Evolutionary conservation across 2,329 filamentous ascomycete species (phyloP), one percentile per base, ranked within the genome.

Genomic region (Ilyonectria sp.): DNA sequence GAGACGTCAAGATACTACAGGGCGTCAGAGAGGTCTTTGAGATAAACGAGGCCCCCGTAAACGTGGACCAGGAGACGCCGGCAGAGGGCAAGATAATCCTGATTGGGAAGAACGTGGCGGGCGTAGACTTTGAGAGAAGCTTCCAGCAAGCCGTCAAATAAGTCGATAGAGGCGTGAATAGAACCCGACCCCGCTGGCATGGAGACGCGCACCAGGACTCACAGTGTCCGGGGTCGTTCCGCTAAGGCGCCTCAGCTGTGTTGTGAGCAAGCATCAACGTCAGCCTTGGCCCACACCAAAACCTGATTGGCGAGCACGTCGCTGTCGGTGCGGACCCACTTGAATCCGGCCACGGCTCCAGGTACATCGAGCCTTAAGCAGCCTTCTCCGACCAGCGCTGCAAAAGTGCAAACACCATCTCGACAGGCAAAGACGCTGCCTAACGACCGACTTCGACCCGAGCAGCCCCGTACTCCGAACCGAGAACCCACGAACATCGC

Each of bases 21-120:
- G 96, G 95, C 2, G 96, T 99, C 1, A 86, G 95, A 60, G 95
- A 98, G 74, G 88, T 98, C 17, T 99, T 98, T 79, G 96, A 99
- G 76, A 92, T 98, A 26, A 89, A 94, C 26, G 94, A 97, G 71
- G 83, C 82, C 8, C 81, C 83, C 5, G 73, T 79, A 10, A 79
- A 77, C 5, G 73, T 79, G 11, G 79, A 77, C 10, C 72, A 75
- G 10, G 77, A 78, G 2, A 75, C 69, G 13, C 67, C 77, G 11
- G 71, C 72, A 29, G 71, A 79, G 43, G 87, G 90, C 23, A 92
- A 92, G 77, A 81, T 92, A 55, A 87, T 92, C 10, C 74, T 92
- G 52, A 92, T 92, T 77, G 90, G 90, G 50, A 84, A 88, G 65
- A 82, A 86, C 49, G 75, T 92, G 60, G 81, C 79, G 21, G 79